Evolutionary conservation across 2,329 filamentous ascomycete species (phyloP).

Genomic region (Apiospora phragmitis): DNA sequence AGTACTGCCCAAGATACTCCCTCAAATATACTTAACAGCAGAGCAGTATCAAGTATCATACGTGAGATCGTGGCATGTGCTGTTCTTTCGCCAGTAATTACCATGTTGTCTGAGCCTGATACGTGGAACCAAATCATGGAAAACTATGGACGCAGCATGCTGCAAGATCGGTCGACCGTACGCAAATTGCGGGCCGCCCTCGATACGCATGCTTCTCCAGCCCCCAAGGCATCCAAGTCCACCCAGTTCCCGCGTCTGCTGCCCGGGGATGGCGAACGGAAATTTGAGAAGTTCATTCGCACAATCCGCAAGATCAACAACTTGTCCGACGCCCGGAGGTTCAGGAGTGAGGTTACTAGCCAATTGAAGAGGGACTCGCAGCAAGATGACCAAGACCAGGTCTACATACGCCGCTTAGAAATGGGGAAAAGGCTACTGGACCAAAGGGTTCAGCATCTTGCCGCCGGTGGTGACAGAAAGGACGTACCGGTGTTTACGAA

Average conservation of each 20-base stretch:
- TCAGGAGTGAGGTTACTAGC: constrained; percentile 88
- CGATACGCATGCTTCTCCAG: constrained; percentile 89
- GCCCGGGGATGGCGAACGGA: constrained; percentile 83
- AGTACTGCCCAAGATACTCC: constrained; percentile 75
- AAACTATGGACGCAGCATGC: constrained; percentile 78
- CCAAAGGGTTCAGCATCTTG: constrained; percentile 81
- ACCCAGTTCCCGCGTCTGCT: constrained; percentile 75
- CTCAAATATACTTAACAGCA: constrained; percentile 71
- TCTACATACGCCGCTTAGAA: constrained; percentile 86
- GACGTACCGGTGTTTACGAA: constrained; percentile 30
- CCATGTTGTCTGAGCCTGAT: constrained; percentile 84
- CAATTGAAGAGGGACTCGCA: constrained; percentile 85
- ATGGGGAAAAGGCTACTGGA: constrained; percentile 90
- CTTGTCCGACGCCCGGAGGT: constrained; percentile 86
- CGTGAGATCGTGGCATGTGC: constrained; percentile 91
- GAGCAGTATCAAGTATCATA: constrained; percentile 77
- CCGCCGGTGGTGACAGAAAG: constrained; percentile 61
- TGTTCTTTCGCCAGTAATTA: constrained; percentile 80
- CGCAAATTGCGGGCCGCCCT: constrained; percentile 87
- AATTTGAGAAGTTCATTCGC: constrained; percentile 92
- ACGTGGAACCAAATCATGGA: constrained; percentile 98
- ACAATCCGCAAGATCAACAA: constrained; percentile 87
- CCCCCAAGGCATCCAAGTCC: constrained; percentile 64
- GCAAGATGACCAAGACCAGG: constrained; percentile 76
- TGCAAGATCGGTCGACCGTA: constrained; percentile 95